Conservation (phyloP, 768 basidiomycete genomes). For the Mycena albidolilacea region DNA sequence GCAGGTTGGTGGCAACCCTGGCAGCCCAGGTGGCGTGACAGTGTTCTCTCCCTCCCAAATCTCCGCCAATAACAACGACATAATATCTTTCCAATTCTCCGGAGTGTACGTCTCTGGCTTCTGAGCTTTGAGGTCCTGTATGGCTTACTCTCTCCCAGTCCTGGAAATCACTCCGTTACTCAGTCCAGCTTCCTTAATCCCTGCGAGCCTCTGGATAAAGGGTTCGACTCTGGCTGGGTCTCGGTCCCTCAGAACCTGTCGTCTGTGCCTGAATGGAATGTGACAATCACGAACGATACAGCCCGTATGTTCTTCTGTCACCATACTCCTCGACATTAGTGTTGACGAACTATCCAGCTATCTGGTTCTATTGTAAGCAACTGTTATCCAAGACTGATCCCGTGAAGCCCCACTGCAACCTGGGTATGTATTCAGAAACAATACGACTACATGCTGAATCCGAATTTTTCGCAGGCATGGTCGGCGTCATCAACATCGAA, state of each 20-base stretch:
- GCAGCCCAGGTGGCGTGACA: background rate
- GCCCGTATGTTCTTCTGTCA: background rate
- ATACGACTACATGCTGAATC: background rate
- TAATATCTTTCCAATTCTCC: slow-evolving; percentile 18
- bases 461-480: slow-evolving; percentile 4
- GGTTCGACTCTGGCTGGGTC: slow-evolving; percentile 34
- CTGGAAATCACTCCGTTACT: slow-evolving; percentile 28
- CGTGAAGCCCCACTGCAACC: slow-evolving; percentile 12
- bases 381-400: background rate
- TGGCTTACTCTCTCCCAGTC: background rate
- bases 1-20: background rate
- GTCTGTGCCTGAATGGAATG: slow-evolving; percentile 4
- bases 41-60: slow-evolving; percentile 6
- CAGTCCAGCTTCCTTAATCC: slow-evolving; percentile 4
- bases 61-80: background rate
- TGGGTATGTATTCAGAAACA: background rate
- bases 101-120: background rate
- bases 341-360: slow-evolving; percentile 2
- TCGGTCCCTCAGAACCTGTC: background rate
- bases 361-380: slow-evolving; percentile 36
- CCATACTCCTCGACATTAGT: background rate
- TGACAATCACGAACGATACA: slow-evolving; percentile 15
- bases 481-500: slow-evolving; percentile 26
- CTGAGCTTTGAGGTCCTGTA: background rate
- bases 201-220: slow-evolving; percentile 5